phyloP scores from a whole-genome alignment of 2,329 filamentous ascomycete genomes.

The Colletotrichum sp. region DNA sequence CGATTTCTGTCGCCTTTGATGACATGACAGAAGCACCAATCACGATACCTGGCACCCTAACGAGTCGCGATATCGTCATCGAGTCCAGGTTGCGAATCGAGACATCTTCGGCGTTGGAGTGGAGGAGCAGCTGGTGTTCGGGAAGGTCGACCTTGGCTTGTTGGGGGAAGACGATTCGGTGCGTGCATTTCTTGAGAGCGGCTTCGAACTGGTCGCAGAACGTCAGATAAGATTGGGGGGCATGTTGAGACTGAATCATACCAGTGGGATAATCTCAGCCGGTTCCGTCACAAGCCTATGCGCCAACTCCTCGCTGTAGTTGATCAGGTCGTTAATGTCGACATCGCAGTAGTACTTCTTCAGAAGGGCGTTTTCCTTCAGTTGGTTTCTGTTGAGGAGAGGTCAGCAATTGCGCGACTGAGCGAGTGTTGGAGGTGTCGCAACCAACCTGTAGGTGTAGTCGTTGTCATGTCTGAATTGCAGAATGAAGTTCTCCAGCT shows the following conservation, averaged over 20 bases:
- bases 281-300: slow-evolving; percentile 90
- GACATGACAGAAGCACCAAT: slow-evolving; percentile 97
- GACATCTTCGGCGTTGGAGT: slow-evolving; percentile 88
- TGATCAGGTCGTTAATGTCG: slow-evolving; percentile 94
- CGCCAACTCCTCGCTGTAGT: slow-evolving; percentile 93
- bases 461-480: slow-evolving; percentile 93
- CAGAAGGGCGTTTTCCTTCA: slow-evolving; percentile 91
- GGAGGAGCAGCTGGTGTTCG: slow-evolving; percentile 91
- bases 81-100: slow-evolving; percentile 95
- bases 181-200: slow-evolving; percentile 88
- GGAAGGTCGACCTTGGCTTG: slow-evolving; percentile 72
- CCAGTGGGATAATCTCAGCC: slow-evolving; percentile 88
- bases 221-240: not conserved
- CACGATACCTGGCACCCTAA: slow-evolving; percentile 95
- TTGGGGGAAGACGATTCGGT: slow-evolving; percentile 89
- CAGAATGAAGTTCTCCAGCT: slow-evolving; percentile 89
- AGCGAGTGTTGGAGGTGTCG: not conserved
- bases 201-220: slow-evolving; percentile 76
- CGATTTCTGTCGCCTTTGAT: slow-evolving; percentile 87
- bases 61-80: slow-evolving; percentile 90
- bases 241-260: slow-evolving; percentile 48
- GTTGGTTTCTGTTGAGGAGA: slow-evolving; percentile 75
- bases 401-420: slow-evolving; percentile 9
- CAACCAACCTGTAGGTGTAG: slow-evolving; percentile 85
- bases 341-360: slow-evolving; percentile 97